Percentiles rank a stretch among this genome's conserved stretches.
Conservation (phyloP, 176 grass and related monocot genomes). For the Chrysopogon serrulatus region DNA sequence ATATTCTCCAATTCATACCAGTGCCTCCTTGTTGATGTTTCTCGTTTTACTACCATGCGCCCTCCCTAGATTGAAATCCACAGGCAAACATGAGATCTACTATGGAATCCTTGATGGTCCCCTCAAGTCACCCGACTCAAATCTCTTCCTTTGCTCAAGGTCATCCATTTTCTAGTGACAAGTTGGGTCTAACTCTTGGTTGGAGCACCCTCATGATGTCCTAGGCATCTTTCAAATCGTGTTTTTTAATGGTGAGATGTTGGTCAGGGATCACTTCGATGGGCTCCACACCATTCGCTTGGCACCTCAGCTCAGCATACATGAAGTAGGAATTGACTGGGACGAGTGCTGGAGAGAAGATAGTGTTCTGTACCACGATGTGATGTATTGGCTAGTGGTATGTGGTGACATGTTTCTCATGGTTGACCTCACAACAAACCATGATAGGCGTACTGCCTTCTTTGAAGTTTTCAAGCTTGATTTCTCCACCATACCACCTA, state of each 20-base stretch:
- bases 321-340: slow-evolving; percentile 9
- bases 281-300: slow-evolving; percentile 25
- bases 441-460: too few species aligned
- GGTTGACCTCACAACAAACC: neutral
- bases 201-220: neutral
- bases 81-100: neutral
- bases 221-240: slow-evolving; percentile 17
- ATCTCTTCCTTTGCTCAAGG: slow-evolving; percentile 22
- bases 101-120: slow-evolving; percentile 39
- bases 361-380: too few species aligned
- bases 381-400: neutral
- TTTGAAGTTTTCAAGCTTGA: slow-evolving; percentile 35
- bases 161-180: slow-evolving; percentile 38
- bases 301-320: slow-evolving; percentile 8
- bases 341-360: too few species aligned
- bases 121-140: slow-evolving; percentile 29
- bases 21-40: slow-evolving; percentile 9
- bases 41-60: slow-evolving; percentile 1
- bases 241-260: slow-evolving; percentile 38
- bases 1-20: slow-evolving; percentile 7
- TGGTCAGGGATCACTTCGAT: slow-evolving; percentile 19
- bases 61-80: slow-evolving; percentile 13
- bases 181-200: slow-evolving; percentile 29
- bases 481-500: neutral
- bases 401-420: neutral